These are phyloP conservation scores for Capillidium rhysosporum DNA, from an alignment of 371 early-diverging fungal species.

Conservation along the genomic window DNA sequence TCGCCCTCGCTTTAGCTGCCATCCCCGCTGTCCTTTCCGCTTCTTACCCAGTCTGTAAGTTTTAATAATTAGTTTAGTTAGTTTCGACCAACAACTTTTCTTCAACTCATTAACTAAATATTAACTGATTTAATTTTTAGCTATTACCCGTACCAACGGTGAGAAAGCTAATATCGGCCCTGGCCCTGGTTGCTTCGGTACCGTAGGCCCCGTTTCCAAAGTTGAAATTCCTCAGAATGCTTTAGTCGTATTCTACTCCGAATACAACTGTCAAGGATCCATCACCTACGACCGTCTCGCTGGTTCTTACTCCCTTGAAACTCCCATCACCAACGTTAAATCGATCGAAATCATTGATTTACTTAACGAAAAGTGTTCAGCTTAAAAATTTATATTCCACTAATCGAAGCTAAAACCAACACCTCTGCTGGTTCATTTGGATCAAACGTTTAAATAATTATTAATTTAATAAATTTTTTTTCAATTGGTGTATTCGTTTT, in stretches of 20 bases:
- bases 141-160: not conserved
- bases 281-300: not conserved
- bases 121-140: not conserved
- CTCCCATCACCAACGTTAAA: too few relatives aligned
- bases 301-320: too few relatives aligned
- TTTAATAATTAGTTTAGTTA: not conserved
- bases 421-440: too few relatives aligned
- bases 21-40: too few relatives aligned
- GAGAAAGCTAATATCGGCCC: not conserved
- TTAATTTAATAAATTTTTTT: too few relatives aligned
- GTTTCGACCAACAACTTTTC: too few relatives aligned
- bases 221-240: not conserved
- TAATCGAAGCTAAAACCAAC: too few relatives aligned
- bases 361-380: not conserved
- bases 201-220: not conserved
- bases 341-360: not conserved
- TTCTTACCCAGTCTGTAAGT: not conserved
- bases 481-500: too few relatives aligned
- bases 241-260: not conserved
- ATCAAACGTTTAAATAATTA: too few relatives aligned
- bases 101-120: not conserved
- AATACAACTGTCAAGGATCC: not conserved
- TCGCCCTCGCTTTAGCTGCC: too few relatives aligned
- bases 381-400: too few relatives aligned
- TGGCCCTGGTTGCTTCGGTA: not conserved